Conservation (phyloP, 2,329 filamentous ascomycete species). For the Neofusicoccum parvum region DNA sequence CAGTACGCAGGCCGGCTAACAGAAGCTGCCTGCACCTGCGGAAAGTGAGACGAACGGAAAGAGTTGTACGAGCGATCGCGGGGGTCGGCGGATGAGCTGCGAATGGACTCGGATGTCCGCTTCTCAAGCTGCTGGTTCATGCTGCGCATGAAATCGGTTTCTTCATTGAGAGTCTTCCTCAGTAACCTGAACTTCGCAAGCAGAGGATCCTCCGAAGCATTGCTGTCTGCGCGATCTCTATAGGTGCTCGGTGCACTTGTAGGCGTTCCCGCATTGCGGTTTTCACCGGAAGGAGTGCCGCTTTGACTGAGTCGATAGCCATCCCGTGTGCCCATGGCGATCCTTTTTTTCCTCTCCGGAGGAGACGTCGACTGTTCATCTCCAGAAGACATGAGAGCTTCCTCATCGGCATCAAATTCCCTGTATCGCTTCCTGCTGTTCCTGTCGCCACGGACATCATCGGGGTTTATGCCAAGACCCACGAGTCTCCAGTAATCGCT, state of each 20-base stretch:
- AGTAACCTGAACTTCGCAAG: conserved; percentile 36
- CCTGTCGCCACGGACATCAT: conserved; percentile 12
- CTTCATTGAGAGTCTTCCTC: conserved; percentile 31
- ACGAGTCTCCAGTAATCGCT: conserved; percentile 56
- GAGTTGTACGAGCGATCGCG: conserved; percentile 15
- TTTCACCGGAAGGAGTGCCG: conserved; percentile 12
- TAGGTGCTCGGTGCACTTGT: conserved; percentile 23
- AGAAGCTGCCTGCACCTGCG: not conserved
- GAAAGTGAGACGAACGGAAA: conserved; percentile 16
- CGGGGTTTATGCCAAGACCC: conserved; percentile 50
- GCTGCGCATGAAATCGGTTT: conserved; percentile 8
- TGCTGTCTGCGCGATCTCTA: conserved; percentile 24
- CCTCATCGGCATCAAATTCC: conserved; percentile 17
- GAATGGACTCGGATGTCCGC: not conserved
- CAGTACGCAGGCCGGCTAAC: conserved; percentile 10
- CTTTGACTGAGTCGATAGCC: conserved; percentile 11
- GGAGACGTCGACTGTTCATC: not conserved
- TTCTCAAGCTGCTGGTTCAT: conserved; percentile 2
- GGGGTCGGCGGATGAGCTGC: not conserved
- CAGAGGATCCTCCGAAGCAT: conserved; percentile 35
- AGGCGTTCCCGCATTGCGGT: conserved; percentile 5
- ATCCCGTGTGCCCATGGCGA: not conserved
- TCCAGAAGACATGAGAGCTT: conserved; percentile 17
- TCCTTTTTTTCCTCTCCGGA: conserved; percentile 16
- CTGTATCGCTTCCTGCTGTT: conserved; percentile 34